Evolutionary conservation across 352 stramenopile genomes (phyloP), one percentile per base, ranked within the genome.

Genomic region (Globisporangium irregulare): DNA sequence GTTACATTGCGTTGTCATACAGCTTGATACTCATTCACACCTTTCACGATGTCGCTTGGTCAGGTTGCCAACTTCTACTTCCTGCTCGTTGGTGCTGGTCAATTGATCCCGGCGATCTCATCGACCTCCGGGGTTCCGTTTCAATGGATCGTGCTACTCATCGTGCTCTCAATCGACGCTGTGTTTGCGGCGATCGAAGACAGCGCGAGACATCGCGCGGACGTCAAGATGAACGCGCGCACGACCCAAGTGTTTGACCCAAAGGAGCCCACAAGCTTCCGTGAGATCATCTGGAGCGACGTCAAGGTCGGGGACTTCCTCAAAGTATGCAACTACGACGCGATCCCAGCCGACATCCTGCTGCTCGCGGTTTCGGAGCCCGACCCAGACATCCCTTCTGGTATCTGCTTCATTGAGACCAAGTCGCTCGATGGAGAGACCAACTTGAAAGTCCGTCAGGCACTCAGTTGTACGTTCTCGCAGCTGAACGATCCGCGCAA

Each of bases 31-130:
- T 55, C 22, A 41, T 32, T 32, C 12, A 32, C 25, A 2, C 25
- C 10, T 4, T 36, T 15, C n/a, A 10, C 15, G 36, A 20, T 18
- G 7, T 58, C 4, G 27, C 2, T 38, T 62, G 3, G 58, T 14
- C 27, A 79, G 71, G 78, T 89, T 4, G 89, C 89, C 50, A 96
- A 95, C 62, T 96, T 94, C 69, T 97, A 97, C 80, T 97, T 97
- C 64, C 58, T 97, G 55, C 69, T 97, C 9, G 87, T 97, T 61
- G 87, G 90, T 50, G 80, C 91, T 0, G 86, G 92, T 0, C 90
- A 97, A 67, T 86, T 93, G 62, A 92, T 97, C 51, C 79, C 84
- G 1, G 78, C 82, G 18, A 96, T 97, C 64, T 95, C 84, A 29
- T 97, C 92, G 9, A 97, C 90, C 4, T 69, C 83, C 34, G 81